Evolutionary conservation across 495 filamentous ascomycete genomes (phyloP), one percentile per base, ranked within the genome.

Genomic region (Penicillium egyptiacum): DNA sequence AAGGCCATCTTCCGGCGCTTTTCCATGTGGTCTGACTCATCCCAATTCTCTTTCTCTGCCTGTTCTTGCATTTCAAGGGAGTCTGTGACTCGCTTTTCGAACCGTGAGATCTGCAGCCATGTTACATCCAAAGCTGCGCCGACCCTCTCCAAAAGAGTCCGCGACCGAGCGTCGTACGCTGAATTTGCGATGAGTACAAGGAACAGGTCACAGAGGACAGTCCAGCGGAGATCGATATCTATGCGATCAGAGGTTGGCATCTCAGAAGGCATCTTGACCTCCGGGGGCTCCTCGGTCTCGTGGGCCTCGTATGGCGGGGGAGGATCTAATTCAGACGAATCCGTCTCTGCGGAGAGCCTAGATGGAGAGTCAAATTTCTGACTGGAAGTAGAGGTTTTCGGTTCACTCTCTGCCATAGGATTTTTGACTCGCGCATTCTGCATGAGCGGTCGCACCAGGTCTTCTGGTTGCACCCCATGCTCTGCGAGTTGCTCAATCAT

Each of bases 401-500:
- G 53, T 20, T 64, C 59, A 19, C 52, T 56, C 37, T 76, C 78
- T 5, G 87, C 89, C 81, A 95, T 87, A 2, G 94, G 95, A 60
- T 99, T 99, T 66, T 90, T 90, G 30, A 99, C 94, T 45, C 92
- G 80, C 20, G 92, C 83, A 74, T 96, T 97, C 57, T 92, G 86
- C 90, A 97, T 96, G 44, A 99, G 79, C 1, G 88, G 81, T 4
- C 87, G 88, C 0, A 90, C 88, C 25, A 99, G 78, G 71, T 99
- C 94, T 31, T 71, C 73, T 2, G 93, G 88, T 57, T 89, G 75
- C 8, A 99, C 91, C 12, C 92, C 95, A 74, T 99, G 94, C 48
- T 90, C 88, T 12, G 88, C 85, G 56, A 99, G 77, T 71, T 99
- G 95, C 71, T 99, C 94, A 60, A 99, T 97, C 94, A 99, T 99